These are phyloP conservation scores for Solanum dulcamara DNA, from an alignment of 257 asterid species.

Conservation along the genomic window DNA sequence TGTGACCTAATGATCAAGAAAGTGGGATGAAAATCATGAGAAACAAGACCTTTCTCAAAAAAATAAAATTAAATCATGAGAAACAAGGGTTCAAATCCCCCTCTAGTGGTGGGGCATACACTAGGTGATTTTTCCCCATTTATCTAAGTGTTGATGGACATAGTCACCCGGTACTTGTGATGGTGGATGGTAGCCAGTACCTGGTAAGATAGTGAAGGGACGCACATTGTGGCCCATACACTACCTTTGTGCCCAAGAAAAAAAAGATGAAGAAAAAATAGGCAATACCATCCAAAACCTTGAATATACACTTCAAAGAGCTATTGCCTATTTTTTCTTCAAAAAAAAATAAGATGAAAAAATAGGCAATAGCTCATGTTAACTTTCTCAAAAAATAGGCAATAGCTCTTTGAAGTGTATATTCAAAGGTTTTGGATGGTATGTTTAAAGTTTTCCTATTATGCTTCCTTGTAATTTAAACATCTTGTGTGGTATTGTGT, in stretches of 20 bases:
- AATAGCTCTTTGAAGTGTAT: background rate
- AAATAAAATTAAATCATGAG: background rate
- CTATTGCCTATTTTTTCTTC: background rate
- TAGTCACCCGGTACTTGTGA: background rate
- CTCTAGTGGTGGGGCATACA: background rate
- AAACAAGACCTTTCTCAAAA: background rate
- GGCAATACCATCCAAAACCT: background rate
- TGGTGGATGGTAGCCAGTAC: background rate
- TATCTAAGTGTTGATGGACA: background rate
- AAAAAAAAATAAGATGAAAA: too few species aligned
- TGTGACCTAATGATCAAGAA: background rate
- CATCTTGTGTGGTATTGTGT: background rate
- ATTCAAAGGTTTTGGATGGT: background rate
- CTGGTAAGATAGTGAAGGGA: background rate
- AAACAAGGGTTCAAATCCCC: background rate
- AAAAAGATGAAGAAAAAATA: background rate
- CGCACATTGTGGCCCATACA: background rate
- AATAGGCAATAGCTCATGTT: background rate
- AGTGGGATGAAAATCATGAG: background rate
- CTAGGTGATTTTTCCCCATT: background rate
- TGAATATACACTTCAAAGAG: background rate
- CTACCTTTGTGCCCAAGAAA: background rate
- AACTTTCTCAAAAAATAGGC: background rate
- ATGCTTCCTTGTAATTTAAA: background rate
- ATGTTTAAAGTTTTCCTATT: background rate